These are phyloP conservation scores for Viridothelium virens DNA, from an alignment of 495 filamentous ascomycete species.

Conservation along the genomic window DNA sequence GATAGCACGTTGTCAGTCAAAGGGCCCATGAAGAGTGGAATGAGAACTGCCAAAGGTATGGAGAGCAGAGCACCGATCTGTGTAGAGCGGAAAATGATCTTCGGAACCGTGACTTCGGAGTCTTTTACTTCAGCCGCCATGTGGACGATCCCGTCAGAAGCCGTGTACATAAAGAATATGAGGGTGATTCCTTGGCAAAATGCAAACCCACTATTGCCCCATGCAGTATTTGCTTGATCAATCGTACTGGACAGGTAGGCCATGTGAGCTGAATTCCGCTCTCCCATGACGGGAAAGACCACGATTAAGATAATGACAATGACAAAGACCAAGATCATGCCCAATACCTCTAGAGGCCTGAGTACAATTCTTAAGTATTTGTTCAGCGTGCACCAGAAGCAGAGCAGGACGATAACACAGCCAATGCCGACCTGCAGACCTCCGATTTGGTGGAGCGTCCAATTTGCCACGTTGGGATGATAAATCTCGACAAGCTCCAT, in stretches of 20 bases:
- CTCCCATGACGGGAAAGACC: neutral
- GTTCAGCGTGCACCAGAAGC: neutral
- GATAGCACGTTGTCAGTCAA: neutral
- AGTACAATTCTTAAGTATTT: neutral
- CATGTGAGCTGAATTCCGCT: neutral
- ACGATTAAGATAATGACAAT: neutral
- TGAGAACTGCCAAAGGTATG: neutral
- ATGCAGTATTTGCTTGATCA: neutral
- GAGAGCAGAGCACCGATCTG: neutral
- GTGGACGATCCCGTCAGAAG: neutral
- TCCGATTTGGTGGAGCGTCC: neutral
- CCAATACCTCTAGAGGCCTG: neutral
- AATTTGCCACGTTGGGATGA: neutral
- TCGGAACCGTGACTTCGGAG: neutral
- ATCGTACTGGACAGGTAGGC: neutral
- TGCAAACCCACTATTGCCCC: slow-evolving; percentile 3
- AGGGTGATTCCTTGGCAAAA: slow-evolving; percentile 2
- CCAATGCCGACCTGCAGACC: neutral
- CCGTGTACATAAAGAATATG: neutral
- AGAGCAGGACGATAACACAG: neutral
- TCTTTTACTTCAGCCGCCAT: neutral
- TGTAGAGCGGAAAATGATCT: neutral
- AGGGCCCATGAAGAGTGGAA: slow-evolving; percentile 3
- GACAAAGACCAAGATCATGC: neutral
- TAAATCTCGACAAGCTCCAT: slow-evolving; percentile 5